phyloP scores from a whole-genome alignment of 2,329 filamentous ascomycete species.

The Fusarium sp. region DNA sequence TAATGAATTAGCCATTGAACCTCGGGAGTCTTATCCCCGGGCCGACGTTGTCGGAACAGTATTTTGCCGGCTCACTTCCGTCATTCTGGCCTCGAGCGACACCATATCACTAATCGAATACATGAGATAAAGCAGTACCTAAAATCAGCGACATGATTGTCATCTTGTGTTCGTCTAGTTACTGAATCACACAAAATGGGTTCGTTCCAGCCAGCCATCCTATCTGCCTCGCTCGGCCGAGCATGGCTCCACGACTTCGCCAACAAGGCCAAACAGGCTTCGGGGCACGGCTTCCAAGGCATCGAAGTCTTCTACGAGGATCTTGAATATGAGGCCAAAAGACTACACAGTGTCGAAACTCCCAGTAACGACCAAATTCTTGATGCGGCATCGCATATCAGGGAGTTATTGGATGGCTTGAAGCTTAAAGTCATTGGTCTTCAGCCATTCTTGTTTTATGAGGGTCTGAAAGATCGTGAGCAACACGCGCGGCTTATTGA shows the following conservation, averaged over 20 bases:
- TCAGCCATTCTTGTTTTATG: constrained; percentile 9
- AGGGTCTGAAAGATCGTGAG: not conserved
- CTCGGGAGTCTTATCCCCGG: not conserved
- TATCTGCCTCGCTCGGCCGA: constrained; percentile 9
- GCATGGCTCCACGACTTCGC: constrained; percentile 12
- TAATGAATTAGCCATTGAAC: not conserved
- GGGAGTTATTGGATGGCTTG: not conserved
- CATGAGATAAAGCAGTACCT: too few relatives aligned
- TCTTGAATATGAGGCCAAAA: constrained; percentile 10
- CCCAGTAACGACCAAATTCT: not conserved
- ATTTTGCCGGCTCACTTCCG: not conserved
- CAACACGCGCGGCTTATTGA: not conserved
- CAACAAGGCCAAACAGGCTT: not conserved
- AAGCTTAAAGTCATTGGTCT: constrained; percentile 5
- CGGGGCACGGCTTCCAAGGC: not conserved
- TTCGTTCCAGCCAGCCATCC: not conserved
- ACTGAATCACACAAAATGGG: not conserved
- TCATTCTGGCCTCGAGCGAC: not conserved
- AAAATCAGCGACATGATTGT: accelerated
- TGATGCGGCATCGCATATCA: not conserved
- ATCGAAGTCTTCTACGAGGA: constrained; percentile 17
- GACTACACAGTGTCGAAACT: not conserved
- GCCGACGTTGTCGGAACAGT: constrained; percentile 1
- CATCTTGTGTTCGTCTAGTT: accelerated
- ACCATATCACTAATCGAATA: accelerated